Base-by-base conservation (phyloP, 176 grass and related monocot species). In the Alopecurus myosuroides region DNA sequence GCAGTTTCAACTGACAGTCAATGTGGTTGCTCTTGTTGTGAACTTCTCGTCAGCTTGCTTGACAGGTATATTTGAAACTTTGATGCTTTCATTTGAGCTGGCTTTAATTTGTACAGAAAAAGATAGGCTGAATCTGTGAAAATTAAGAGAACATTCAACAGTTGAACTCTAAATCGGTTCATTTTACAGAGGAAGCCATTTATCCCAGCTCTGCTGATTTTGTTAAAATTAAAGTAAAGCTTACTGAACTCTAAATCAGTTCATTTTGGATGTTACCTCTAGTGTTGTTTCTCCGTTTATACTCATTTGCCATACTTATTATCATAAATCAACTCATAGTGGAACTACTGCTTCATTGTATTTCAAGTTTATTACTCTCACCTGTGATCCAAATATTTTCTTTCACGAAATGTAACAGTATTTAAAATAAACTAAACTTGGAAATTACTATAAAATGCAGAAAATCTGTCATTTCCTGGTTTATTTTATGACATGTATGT, bases 1-100 rank as follows among this genome's bases (percentile, higher is more conserved):
- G 26, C 95, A 98, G 82, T 98, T 98, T 79, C 95, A 98, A 77
- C 86, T 98, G 73, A 98, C 93, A 80, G 95, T 98, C 73, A 98
- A 98, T 76, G 93, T 98, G 14, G 95, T 98, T 85, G 95, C 95
- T 62, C 90, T 98, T 3, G 66, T 98, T 45, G 95, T 98, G 40
- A 98, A 98, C 86, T 98, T 95, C 83, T 91, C 95, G 37, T 98
- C 95, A 77, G 93, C 95, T 52, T 98, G 95, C 80, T 57, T 95
- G 68, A 98, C 93, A 86, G 93, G 95, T 98, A 93, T 22, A 78
- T 36, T 7, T 76, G 4, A 69, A 36, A 83, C 37, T 56, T 17
- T 63, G 20, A 46, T 39, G 15, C 71, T 41, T 19, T 83, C 26
- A 70, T 42, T 78, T 20, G n/a, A 49, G 41, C 41, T 66, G 20